Evolutionary conservation across 129 eudicot species (phyloP).

Genomic region (Rutidosis leptorrhynchoides): DNA sequence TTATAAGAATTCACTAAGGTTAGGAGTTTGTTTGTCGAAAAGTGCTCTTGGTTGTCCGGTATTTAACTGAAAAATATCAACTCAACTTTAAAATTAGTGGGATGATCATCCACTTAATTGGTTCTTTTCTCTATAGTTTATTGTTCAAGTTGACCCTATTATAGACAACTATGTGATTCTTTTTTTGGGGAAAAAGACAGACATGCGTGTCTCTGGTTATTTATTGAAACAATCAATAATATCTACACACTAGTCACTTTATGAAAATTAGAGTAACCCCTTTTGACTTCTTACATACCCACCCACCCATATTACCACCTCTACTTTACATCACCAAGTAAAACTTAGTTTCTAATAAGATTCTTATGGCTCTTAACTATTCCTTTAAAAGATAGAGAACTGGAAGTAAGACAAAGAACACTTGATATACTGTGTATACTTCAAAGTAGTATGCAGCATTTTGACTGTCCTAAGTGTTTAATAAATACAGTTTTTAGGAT

Average conservation of each 20-base stretch:
- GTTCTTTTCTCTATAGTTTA: slow-evolving; percentile 26
- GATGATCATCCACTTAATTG: slow-evolving; percentile 32
- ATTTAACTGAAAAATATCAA: slow-evolving; percentile 18
- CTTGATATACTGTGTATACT: background rate
- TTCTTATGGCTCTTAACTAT: slow-evolving; percentile 3
- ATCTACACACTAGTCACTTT: background rate
- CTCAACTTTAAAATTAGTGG: slow-evolving; percentile 21
- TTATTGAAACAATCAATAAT: slow-evolving; percentile 2
- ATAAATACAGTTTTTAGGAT: background rate
- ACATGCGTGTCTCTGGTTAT: slow-evolving; percentile 19
- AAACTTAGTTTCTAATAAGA: background rate
- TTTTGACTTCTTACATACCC: background rate
- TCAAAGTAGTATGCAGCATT: slow-evolving; percentile 7
- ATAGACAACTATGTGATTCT: slow-evolving; percentile 10
- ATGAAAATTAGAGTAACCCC: background rate
- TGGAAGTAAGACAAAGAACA: slow-evolving; percentile 1
- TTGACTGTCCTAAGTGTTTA: background rate
- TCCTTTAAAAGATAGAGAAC: background rate
- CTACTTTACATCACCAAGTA: background rate
- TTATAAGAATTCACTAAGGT: slow-evolving; percentile 20
- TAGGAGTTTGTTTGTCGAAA: slow-evolving; percentile 23
- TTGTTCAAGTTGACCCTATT: slow-evolving; percentile 21
- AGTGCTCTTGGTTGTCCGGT: slow-evolving; percentile 14
- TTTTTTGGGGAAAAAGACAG: slow-evolving; percentile 16
- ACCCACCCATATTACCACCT: background rate